Percentiles rank a stretch among this genome's conserved stretches.
phyloP scores from a whole-genome alignment of 257 asterid species.

The Linaria vulgaris region DNA sequence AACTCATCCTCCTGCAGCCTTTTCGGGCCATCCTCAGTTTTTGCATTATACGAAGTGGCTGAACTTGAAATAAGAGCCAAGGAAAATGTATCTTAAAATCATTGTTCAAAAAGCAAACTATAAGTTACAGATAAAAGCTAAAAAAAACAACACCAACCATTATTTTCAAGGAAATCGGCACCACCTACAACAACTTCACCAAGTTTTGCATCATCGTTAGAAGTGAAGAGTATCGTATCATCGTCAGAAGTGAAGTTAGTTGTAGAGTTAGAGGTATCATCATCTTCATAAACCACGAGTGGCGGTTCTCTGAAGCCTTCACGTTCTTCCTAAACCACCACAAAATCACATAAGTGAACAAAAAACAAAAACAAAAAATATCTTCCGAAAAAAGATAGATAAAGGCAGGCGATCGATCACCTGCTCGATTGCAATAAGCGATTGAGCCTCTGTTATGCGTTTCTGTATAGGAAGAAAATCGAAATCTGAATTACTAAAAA shows the following conservation, averaged over 20 bases:
- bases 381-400: conserved; percentile 9
- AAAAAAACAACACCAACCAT: conserved; percentile 51
- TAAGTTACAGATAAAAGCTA: conserved; percentile 11
- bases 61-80: conserved; percentile 34
- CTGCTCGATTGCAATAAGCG: conserved; percentile 62
- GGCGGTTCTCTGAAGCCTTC: conserved; percentile 63
- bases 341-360: conserved; percentile 14
- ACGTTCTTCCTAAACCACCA: conserved; percentile 55
- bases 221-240: conserved; percentile 30
- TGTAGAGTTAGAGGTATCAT: conserved; percentile 39
- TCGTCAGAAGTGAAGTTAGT: conserved; percentile 35
- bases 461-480: conserved; percentile 56
- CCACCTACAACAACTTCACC: conserved; percentile 40
- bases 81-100: conserved; percentile 17
- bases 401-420: conserved; percentile 33
- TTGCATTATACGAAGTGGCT: conserved; percentile 41
- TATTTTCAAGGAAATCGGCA: conserved; percentile 25
- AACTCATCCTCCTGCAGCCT: conserved; percentile 32
- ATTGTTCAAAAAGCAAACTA: conserved; percentile 9
- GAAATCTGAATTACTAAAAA: too few species aligned
- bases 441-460: conserved; percentile 61
- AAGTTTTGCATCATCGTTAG: conserved; percentile 31
- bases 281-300: conserved; percentile 63
- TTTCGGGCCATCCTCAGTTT: conserved; percentile 32
- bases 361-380: conserved; percentile 6